A percentile compares a stretch with the other conserved stretches of the same genome.
These are phyloP conservation scores for Penicillium sclerotigenum DNA, from an alignment of 2,329 filamentous ascomycete genomes.

Conservation along the genomic window DNA sequence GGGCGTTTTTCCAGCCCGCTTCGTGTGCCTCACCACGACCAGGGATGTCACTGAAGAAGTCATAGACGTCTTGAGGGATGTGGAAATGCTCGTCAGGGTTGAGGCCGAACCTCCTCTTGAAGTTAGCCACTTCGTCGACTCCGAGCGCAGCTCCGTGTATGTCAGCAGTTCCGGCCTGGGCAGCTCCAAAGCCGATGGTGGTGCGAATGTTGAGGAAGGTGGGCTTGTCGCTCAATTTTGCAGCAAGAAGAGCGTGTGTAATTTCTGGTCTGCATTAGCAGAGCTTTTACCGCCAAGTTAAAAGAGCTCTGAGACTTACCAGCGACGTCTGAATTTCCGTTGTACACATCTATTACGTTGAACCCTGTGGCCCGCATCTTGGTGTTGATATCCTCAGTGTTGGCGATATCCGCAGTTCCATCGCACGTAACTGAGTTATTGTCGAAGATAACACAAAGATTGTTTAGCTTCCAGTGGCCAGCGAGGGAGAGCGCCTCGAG, in stretches of 20 bases:
- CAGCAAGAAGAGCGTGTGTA: slow-evolving; percentile 38
- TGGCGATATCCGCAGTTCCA: slow-evolving; percentile 52
- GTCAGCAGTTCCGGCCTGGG: slow-evolving; percentile 45
- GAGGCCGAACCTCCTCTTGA: slow-evolving; percentile 53
- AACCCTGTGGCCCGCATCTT: slow-evolving; percentile 59
- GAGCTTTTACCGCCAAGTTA: background rate
- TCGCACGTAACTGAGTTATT: slow-evolving; percentile 60
- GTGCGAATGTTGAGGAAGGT: slow-evolving; percentile 59
- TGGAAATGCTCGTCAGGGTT: slow-evolving; percentile 50
- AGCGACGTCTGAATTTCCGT: slow-evolving; percentile 53
- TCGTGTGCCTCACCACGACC: slow-evolving; percentile 48
- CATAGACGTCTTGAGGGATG: slow-evolving; percentile 46
- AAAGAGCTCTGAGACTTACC: slow-evolving; percentile 20
- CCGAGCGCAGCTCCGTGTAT: slow-evolving; percentile 60
- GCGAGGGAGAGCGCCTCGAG: slow-evolving; percentile 56
- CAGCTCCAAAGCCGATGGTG: slow-evolving; percentile 53
- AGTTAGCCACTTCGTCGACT: slow-evolving; percentile 51
- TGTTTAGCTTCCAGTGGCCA: slow-evolving; percentile 53
- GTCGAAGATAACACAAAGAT: slow-evolving; percentile 56
- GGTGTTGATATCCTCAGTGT: slow-evolving; percentile 54
- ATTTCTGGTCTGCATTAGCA: slow-evolving; percentile 8
- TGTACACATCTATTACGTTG: slow-evolving; percentile 53
- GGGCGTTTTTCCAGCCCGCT: slow-evolving; percentile 49
- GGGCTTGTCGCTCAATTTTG: slow-evolving; percentile 47
- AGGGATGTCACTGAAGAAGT: slow-evolving; percentile 53